These are phyloP conservation scores for Malassezia globosa DNA, from an alignment of 1,284 basidiomycete species.

Conservation along the genomic window DNA sequence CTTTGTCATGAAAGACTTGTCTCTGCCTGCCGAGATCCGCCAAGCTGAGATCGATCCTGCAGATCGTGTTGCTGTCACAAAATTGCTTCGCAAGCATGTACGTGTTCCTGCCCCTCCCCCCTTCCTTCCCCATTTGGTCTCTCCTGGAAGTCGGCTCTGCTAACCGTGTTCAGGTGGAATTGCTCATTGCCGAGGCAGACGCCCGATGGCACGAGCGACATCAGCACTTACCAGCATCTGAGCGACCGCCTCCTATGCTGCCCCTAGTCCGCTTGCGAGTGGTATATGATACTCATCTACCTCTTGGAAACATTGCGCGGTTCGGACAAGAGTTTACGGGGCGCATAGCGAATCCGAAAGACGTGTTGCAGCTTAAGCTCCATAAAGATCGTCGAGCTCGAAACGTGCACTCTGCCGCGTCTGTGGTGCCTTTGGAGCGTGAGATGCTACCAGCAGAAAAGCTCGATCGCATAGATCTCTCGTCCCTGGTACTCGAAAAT, in stretches of 20 bases:
- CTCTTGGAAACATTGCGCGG: conserved; percentile 66
- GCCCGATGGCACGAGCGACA: conserved; percentile 65
- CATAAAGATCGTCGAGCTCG: conserved; percentile 7
- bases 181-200: conserved; percentile 65
- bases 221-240: conserved; percentile 48
- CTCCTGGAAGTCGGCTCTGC: too few species aligned
- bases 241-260: conserved; percentile 47
- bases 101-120: background rate
- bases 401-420: conserved; percentile 8
- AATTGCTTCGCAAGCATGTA: conserved; percentile 23
- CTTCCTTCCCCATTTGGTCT: too few species aligned
- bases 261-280: conserved; percentile 72
- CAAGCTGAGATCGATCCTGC: conserved; percentile 19
- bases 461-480: conserved; percentile 33
- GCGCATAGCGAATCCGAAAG: conserved; percentile 81
- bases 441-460: conserved; percentile 28
- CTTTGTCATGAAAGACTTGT: conserved; percentile 79
- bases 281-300: conserved; percentile 30
- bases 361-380: conserved; percentile 60
- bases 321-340: conserved; percentile 93
- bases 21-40: conserved; percentile 56
- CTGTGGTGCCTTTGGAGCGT: conserved; percentile 23
- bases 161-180: conserved; percentile 27
- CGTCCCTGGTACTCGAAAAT: conserved; percentile 33
- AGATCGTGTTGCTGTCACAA: conserved; percentile 27